Conservation (phyloP, 2,329 filamentous ascomycete genomes). For the Stagonosporopsis rhizophila region DNA sequence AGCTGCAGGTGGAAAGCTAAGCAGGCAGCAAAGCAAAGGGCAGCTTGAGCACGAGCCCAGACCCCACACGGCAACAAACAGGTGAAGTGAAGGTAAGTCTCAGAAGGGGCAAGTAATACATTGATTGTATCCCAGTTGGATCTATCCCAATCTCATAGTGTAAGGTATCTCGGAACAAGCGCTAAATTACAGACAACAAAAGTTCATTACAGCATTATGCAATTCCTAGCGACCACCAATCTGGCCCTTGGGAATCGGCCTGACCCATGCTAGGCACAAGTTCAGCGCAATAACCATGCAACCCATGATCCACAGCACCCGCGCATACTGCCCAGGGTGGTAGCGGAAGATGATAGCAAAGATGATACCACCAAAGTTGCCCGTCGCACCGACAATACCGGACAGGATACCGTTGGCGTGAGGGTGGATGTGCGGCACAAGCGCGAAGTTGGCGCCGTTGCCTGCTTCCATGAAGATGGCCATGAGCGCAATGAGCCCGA, state of each 20-base stretch:
- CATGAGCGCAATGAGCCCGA: conserved; percentile 77
- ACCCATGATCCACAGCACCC: conserved; percentile 82
- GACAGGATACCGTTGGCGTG: conserved; percentile 81
- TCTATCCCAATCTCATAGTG: neutral
- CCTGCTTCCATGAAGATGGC: conserved; percentile 84
- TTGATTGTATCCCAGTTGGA: conserved; percentile 1
- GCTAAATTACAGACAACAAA: conserved; percentile 11
- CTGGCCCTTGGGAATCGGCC: conserved; percentile 63
- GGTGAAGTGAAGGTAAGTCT: neutral
- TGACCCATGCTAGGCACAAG: conserved; percentile 69
- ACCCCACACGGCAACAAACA: no score
- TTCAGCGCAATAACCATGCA: conserved; percentile 75
- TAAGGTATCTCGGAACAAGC: conserved; percentile 19
- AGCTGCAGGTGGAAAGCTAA: no score
- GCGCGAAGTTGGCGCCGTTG: conserved; percentile 85
- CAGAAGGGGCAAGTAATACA: neutral
- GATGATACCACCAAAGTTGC: conserved; percentile 84
- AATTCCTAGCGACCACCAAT: conserved; percentile 52
- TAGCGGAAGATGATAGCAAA: conserved; percentile 87
- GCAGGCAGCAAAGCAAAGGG: no score
- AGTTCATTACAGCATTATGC: neutral
- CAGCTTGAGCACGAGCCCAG: no score
- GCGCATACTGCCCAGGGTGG: conserved; percentile 70
- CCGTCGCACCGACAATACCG: conserved; percentile 78
- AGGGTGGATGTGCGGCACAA: conserved; percentile 87